These are phyloP conservation scores for Cladosporium sp. DNA, from an alignment of 2,329 filamentous ascomycete genomes.

Conservation along the genomic window DNA sequence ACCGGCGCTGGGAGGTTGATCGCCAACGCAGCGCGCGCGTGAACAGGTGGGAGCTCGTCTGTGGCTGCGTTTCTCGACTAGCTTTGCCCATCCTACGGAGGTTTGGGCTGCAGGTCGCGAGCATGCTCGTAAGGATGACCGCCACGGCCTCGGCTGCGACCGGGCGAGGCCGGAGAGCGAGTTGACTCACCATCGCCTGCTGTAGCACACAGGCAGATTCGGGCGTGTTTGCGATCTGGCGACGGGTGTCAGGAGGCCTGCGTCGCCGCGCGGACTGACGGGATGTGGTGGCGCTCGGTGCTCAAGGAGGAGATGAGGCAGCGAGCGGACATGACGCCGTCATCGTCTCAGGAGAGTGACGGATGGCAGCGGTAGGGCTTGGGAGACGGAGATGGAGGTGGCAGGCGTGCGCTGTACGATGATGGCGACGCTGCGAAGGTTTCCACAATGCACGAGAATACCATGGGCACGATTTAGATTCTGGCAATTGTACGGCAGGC, in stretches of 20 bases:
- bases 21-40: slow-evolving; percentile 12
- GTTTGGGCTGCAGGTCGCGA: not conserved
- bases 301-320: not conserved
- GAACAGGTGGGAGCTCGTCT: slow-evolving; percentile 12
- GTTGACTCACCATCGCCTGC: not conserved
- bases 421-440: not conserved
- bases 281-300: slow-evolving; percentile 8
- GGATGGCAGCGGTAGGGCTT: not conserved
- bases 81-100: not conserved
- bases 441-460: not conserved
- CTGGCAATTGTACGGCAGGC: not conserved
- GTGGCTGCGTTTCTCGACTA: slow-evolving; percentile 8
- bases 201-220: not conserved
- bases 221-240: not conserved
- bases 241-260: slow-evolving; percentile 7
- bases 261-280: slow-evolving; percentile 6
- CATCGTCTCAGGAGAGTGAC: not conserved
- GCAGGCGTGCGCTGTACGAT: not conserved
- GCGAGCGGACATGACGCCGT: slow-evolving; percentile 1
- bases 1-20: not conserved
- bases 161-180: slow-evolving; percentile 5
- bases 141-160: not conserved
- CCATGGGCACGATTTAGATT: slow-evolving; percentile 1
- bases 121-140: slow-evolving; percentile 7
- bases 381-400: not conserved